Evolutionary conservation across 306 rosid species (phyloP).

Genomic region (Fragaria iinumae): DNA sequence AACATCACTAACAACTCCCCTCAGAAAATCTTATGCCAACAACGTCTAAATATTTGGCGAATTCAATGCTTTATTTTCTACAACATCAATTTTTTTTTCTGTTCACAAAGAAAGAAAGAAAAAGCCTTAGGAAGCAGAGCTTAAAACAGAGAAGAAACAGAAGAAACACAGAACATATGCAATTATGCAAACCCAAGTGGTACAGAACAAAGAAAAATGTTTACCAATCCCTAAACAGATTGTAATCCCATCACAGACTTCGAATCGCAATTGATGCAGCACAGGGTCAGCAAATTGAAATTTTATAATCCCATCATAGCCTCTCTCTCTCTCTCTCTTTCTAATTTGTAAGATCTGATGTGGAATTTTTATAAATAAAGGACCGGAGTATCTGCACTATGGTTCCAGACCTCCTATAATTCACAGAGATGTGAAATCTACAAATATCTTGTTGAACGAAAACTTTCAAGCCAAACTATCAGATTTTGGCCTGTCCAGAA

Average conservation of each 20-base stretch:
- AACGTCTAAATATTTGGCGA: too few relatives aligned
- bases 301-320: background rate
- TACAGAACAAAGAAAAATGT: background rate
- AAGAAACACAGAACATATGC: too few relatives aligned
- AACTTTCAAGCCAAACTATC: constrained; percentile 46
- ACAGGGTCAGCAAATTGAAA: constrained; percentile 41
- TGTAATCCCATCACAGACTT: constrained; percentile 26
- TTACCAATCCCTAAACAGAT: too few relatives aligned
- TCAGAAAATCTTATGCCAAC: too few relatives aligned
- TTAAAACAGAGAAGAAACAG: too few relatives aligned
- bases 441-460: constrained; percentile 55
- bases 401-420: constrained; percentile 58
- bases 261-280: constrained; percentile 55
- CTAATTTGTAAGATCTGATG: background rate
- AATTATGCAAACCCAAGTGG: too few relatives aligned
- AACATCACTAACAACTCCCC: too few relatives aligned
- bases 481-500: constrained; percentile 65
- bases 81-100: too few relatives aligned
- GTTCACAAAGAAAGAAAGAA: too few relatives aligned
- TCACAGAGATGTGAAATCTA: background rate
- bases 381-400: constrained; percentile 59
- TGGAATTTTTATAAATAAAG: constrained; percentile 13
- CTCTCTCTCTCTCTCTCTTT: background rate
- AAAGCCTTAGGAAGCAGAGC: too few relatives aligned
- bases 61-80: too few relatives aligned